Evolutionary conservation across 495 filamentous ascomycete genomes (phyloP).

Genomic region (Lasiosphaeria hispida): DNA sequence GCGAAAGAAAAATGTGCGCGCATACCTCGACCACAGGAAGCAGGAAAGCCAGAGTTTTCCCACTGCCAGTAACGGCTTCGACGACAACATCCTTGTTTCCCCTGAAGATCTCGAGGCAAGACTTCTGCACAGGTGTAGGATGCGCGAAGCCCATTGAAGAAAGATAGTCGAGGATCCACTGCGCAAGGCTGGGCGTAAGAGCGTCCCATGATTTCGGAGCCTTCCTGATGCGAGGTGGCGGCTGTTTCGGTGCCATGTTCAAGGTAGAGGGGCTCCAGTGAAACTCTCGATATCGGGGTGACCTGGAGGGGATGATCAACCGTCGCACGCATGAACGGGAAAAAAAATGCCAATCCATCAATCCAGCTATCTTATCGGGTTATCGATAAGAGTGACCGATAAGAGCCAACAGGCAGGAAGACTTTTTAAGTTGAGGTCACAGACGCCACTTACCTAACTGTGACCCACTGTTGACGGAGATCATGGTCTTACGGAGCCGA

Average conservation of each 20-base stretch:
- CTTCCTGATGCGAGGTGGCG: conserved; percentile 31
- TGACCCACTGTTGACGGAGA: too few relatives aligned
- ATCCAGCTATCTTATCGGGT: conserved; percentile 22
- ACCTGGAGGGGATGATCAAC: neutral
- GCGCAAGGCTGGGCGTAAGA: conserved; percentile 63
- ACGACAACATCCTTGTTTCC: conserved; percentile 96
- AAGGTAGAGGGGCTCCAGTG: neutral
- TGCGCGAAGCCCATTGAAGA: conserved; percentile 77
- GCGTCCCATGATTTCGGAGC: conserved; percentile 72
- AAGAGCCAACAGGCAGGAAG: neutral
- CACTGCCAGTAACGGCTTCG: conserved; percentile 93
- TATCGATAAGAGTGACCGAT: conserved; percentile 15
- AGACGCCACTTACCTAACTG: too few relatives aligned
- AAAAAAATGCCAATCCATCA: too few relatives aligned
- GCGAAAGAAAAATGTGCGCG: neutral
- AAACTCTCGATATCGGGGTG: neutral
- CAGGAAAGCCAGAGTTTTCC: conserved; percentile 89
- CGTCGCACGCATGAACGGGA: too few relatives aligned
- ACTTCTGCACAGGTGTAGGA: conserved; percentile 93
- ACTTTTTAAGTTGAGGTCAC: too few relatives aligned
- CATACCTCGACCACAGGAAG: conserved; percentile 74
- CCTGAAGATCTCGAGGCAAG: conserved; percentile 87
- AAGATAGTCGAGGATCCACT: conserved; percentile 88
- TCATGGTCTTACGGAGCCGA: too few relatives aligned
- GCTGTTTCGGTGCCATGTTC: conserved; percentile 38